phyloP scores from a whole-genome alignment of 768 basidiomycete species.

The Lenzites betulinus region DNA sequence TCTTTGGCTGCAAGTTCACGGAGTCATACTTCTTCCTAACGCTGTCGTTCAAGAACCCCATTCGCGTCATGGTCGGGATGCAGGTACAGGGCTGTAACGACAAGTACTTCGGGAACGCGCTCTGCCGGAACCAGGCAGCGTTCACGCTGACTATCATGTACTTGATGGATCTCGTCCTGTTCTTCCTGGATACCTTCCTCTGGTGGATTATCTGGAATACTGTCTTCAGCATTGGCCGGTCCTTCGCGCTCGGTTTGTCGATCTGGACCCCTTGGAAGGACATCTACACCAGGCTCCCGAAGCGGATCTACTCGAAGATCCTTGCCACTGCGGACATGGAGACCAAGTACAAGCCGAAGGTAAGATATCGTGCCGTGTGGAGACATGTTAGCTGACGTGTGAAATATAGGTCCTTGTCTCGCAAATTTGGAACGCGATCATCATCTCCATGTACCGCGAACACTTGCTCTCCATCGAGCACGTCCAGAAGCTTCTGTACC shows the following conservation, averaged over 20 bases:
- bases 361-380: slow-evolving; percentile 34
- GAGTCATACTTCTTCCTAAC: slow-evolving; percentile 99
- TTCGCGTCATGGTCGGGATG: slow-evolving; percentile 96
- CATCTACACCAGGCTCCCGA: slow-evolving; percentile 93
- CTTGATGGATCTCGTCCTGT: slow-evolving; percentile 94
- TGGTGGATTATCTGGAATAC: slow-evolving; percentile 99
- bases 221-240: slow-evolving; percentile 84
- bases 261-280: slow-evolving; percentile 99
- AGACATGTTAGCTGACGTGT: neutral
- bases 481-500: slow-evolving; percentile 96
- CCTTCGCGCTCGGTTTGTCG: slow-evolving; percentile 88
- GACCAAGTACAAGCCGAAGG: slow-evolving; percentile 99
- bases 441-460: slow-evolving; percentile 99
- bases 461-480: slow-evolving; percentile 98
- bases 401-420: slow-evolving; percentile 83
- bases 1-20: slow-evolving; percentile 94
- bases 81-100: slow-evolving; percentile 89
- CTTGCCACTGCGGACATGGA: slow-evolving; percentile 95
- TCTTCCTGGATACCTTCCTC: slow-evolving; percentile 99
- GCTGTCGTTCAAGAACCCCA: slow-evolving; percentile 90
- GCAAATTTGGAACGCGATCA: slow-evolving; percentile 99
- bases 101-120: slow-evolving; percentile 77
- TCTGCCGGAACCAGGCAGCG: slow-evolving; percentile 92
- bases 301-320: slow-evolving; percentile 95
- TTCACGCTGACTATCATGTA: slow-evolving; percentile 98